These are phyloP conservation scores for Ploettnerulaceae sp. DNA, from an alignment of 2,329 filamentous ascomycete species.

Conservation along the genomic window DNA sequence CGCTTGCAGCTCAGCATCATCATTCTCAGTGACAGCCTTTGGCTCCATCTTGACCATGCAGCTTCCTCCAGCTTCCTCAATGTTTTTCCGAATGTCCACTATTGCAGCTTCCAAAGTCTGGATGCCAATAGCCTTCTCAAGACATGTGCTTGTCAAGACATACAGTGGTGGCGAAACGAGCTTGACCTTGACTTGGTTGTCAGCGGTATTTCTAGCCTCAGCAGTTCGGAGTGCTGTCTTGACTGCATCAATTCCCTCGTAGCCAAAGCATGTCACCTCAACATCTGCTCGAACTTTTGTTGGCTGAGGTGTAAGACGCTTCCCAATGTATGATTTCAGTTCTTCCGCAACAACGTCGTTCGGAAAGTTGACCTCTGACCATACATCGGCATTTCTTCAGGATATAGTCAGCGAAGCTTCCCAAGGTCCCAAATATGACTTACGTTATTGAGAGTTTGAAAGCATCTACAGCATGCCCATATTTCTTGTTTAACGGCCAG, in stretches of 20 bases:
- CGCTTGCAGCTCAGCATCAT: slow-evolving; percentile 93
- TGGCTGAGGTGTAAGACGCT: slow-evolving; percentile 95
- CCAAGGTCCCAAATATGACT: slow-evolving; percentile 30
- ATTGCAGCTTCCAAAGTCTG: slow-evolving; percentile 83
- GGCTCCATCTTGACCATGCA: slow-evolving; percentile 96
- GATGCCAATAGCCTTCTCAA: slow-evolving; percentile 89
- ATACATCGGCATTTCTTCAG: slow-evolving; percentile 85
- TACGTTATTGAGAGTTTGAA: slow-evolving; percentile 99
- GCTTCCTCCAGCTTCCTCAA: slow-evolving; percentile 71
- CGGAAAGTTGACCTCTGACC: slow-evolving; percentile 88
- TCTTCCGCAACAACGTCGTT: slow-evolving; percentile 82
- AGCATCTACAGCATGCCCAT: slow-evolving; percentile 91
- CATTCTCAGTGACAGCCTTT: slow-evolving; percentile 97
- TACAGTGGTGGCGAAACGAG: slow-evolving; percentile 97
- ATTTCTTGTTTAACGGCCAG: slow-evolving; percentile 98
- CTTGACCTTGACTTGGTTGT: slow-evolving; percentile 96
- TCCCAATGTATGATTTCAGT: slow-evolving; percentile 91
- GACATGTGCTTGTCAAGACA: slow-evolving; percentile 88
- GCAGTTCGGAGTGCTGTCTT: slow-evolving; percentile 88
- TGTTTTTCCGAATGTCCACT: slow-evolving; percentile 75
- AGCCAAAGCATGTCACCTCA: slow-evolving; percentile 91
- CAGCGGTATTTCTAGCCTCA: slow-evolving; percentile 85
- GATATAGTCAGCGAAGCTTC: slow-evolving; percentile 23
- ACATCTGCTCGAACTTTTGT: slow-evolving; percentile 98
- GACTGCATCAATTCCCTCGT: slow-evolving; percentile 97